Conservation (phyloP, 148 eudicot species). For the Rhododendron griersonianum region DNA sequence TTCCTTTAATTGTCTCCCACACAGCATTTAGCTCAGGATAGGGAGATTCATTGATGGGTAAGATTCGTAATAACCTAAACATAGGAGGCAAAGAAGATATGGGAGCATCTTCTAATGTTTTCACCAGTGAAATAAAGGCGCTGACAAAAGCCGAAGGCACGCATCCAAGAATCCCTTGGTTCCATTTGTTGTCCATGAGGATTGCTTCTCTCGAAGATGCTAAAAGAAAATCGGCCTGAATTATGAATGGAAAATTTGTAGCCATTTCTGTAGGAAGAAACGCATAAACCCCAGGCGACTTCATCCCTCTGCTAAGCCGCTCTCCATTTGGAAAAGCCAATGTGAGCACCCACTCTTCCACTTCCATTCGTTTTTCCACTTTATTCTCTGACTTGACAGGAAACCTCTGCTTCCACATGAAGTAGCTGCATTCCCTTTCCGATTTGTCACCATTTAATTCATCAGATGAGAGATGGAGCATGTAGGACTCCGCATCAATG, state of each 20-base stretch:
- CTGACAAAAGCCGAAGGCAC: conserved; percentile 51
- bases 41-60: conserved; percentile 35
- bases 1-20: conserved; percentile 33
- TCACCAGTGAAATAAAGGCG: conserved; percentile 47
- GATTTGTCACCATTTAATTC: conserved; percentile 17
- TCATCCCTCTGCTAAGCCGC: conserved; percentile 49
- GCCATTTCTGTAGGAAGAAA: conserved; percentile 73
- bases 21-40: conserved; percentile 38
- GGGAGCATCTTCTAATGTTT: conserved; percentile 36
- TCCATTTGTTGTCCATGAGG: conserved; percentile 58
- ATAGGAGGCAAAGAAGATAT: conserved; percentile 33
- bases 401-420: conserved; percentile 75
- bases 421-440: conserved; percentile 48
- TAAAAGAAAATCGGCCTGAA: conserved; percentile 69
- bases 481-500: conserved; percentile 54
- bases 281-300: conserved; percentile 55
- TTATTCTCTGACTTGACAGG: conserved; percentile 41
- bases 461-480: conserved; percentile 45
- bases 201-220: conserved; percentile 68
- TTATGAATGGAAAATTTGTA: conserved; percentile 65
- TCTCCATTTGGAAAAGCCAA: conserved; percentile 66
- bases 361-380: conserved; percentile 54
- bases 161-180: conserved; percentile 64
- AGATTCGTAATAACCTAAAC: conserved; percentile 27
- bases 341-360: conserved; percentile 61